phyloP scores from a whole-genome alignment of 1,284 basidiomycete genomes.

The Volvariella surrecta region DNA sequence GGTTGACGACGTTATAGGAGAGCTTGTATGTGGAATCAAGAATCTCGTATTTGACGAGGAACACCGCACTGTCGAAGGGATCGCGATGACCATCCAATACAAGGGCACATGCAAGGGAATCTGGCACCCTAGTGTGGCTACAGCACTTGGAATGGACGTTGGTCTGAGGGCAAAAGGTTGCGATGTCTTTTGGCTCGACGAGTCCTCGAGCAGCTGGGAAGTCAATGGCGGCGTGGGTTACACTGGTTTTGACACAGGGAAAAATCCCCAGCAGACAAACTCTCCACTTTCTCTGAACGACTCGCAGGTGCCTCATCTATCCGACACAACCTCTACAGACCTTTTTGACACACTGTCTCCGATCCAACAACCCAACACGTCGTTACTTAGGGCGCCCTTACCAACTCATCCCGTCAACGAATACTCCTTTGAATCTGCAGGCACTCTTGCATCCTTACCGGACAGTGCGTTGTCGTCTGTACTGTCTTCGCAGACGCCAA shows the following conservation, averaged over 20 bases:
- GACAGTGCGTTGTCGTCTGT: slow-evolving; percentile 37
- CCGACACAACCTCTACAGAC: too few relatives aligned
- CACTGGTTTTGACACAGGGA: slow-evolving; percentile 55
- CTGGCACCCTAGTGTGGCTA: slow-evolving; percentile 76
- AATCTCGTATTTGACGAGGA: slow-evolving; percentile 35
- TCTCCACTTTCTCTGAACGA: too few relatives aligned
- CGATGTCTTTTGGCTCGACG: slow-evolving; percentile 56
- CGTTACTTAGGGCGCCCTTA: slow-evolving; percentile 30
- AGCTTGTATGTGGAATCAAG: slow-evolving; percentile 52
- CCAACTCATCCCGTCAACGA: slow-evolving; percentile 56
- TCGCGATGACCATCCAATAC: slow-evolving; percentile 63
- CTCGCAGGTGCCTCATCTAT: slow-evolving; percentile 31
- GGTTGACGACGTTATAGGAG: slow-evolving; percentile 54
- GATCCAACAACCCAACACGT: background rate
- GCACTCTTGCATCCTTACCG: slow-evolving; percentile 34
- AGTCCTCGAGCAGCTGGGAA: slow-evolving; percentile 43
- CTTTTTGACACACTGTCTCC: slow-evolving; percentile 11
- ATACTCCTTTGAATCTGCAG: slow-evolving; percentile 42
- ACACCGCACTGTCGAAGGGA: slow-evolving; percentile 38
- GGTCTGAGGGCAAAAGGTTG: slow-evolving; percentile 58
- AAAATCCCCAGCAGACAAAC: slow-evolving; percentile 3
- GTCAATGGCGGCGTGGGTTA: slow-evolving; percentile 56
- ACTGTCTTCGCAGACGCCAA: slow-evolving; percentile 18
- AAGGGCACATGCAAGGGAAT: slow-evolving; percentile 64
- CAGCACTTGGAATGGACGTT: slow-evolving; percentile 70